Evolutionary conservation across 1,284 basidiomycete species (phyloP), one percentile per base, ranked within the genome.

Genomic region (Ustilago vetiveriae): DNA sequence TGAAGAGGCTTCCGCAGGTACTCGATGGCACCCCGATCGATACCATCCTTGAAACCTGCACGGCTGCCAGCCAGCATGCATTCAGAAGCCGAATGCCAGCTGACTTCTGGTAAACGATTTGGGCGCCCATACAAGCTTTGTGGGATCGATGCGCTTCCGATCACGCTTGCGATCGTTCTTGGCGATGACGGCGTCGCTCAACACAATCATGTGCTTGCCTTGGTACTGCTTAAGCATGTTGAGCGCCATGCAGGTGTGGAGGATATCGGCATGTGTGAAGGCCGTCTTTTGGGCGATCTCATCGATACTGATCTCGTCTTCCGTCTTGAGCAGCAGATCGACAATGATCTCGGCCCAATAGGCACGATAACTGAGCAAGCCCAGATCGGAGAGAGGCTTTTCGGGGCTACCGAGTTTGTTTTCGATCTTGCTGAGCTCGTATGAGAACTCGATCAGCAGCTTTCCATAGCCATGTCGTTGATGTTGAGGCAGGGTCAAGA

Each of bases 271-370:
- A 80, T 97, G 94, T 6, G 92, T 94, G 83, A 99, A 96, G n/a
- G 91, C 87, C 13, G 96, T 98, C 84, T 89, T 91, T 82, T 94
- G 91, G 6, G 96, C 93, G 71, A 99, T 96, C 76, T 98, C 96
- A 78, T 99, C 96, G 73, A 99, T 91, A 82, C 90, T 92, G 62
- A 98, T 86, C 68, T 88, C 35, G 4, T 47, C 87, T 67, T 93
- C 69, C 11, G 72, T 84, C 29, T 78, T 88, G 66, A 97, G 84
- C 42, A 98, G 85, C 27, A 95, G 85, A 57, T 96, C 94, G 74
- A 98, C 90, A 79, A 99, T 98, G 52, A 90, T 92, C 83, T 98
- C 94, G 62, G 91, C 90, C 96, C 96, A 99, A 82, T 95, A 98
- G 26, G 95, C 92, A 47, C 95, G 87, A 83, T 99, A 99, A 42